Evolutionary conservation across 371 early-diverging fungal genomes (phyloP), one percentile per base, ranked within the genome.

Genomic region (Mortierella sp.): DNA sequence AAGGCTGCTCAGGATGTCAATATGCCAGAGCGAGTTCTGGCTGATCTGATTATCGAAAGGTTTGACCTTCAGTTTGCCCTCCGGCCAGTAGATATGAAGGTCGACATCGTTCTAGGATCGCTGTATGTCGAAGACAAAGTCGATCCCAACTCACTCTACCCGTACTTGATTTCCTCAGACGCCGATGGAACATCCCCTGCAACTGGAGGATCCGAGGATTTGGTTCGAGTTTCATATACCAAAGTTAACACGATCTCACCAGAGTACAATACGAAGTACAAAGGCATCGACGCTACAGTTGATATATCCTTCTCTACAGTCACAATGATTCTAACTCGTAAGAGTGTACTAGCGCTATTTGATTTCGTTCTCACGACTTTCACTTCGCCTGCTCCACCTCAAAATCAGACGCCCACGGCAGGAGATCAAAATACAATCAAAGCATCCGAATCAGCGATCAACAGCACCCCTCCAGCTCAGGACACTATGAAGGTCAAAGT

Each of bases 291-390:
- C 61, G 96, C 95, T 65, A 90, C 91, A 0, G 92, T 96, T 4
- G 94, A 95, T 55, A 90, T 97, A 2, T 90, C 94, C 3, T 87
- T 98, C 32, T 96, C 96, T 1, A 93, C 94, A 0, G 84, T 97
- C 37, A 93, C 94, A 39, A 87, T 97, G 76, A 91, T 94, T 54
- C 88, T 98, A 0, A 95, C 96, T 1, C 93, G 93, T 47, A 94
- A 94, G 80, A 95, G 95, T 52, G 93, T 98, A 2, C 80, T 98
- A 55, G 90, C 91, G 0, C 83, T 96, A 10, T 94, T 97, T 78
- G 94, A 96, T 77, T 97, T 95, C 77, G 79, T 97, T 5, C 83
- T 98, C 28, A 90, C 90, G 32, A 97, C 97, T 1, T 98, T 98
- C 83, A 92, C 93, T 0, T 32, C 52, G 4, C 84, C 81, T 62